These are phyloP conservation scores for Centaurea solstitialis DNA, from an alignment of 129 eudicot species.

Conservation along the genomic window DNA sequence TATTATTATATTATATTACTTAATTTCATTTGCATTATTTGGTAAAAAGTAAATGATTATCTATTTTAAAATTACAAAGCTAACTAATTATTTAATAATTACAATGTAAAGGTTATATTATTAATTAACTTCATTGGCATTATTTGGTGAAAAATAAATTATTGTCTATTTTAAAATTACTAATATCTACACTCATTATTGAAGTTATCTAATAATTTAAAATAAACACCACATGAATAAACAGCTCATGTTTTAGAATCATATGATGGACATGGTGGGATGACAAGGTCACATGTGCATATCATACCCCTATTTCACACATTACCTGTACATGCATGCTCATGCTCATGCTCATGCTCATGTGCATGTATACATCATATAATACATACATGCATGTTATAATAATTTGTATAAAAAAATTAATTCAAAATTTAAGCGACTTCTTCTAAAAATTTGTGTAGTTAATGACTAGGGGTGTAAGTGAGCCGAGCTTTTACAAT, in stretches of 20 bases:
- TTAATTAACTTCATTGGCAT: too few species aligned
- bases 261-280: conserved; percentile 19
- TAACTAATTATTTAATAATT: too few species aligned
- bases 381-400: background rate
- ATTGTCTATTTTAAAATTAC: background rate
- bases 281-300: conserved; percentile 30
- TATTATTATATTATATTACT: too few species aligned
- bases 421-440: background rate
- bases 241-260: conserved; percentile 27
- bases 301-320: conserved; percentile 30
- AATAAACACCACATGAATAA: conserved; percentile 13
- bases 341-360: too few species aligned
- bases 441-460: background rate
- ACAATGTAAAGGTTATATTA: too few species aligned
- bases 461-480: background rate
- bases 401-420: background rate
- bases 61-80: too few species aligned
- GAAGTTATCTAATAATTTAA: background rate
- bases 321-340: conserved; percentile 11
- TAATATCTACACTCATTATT: background rate
- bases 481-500: too few species aligned
- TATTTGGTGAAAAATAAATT: too few species aligned
- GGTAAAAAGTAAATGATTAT: too few species aligned
- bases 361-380: background rate
- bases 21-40: background rate